phyloP scores from a whole-genome alignment of 495 filamentous ascomycete species.

The Glarea lozoyensis region DNA sequence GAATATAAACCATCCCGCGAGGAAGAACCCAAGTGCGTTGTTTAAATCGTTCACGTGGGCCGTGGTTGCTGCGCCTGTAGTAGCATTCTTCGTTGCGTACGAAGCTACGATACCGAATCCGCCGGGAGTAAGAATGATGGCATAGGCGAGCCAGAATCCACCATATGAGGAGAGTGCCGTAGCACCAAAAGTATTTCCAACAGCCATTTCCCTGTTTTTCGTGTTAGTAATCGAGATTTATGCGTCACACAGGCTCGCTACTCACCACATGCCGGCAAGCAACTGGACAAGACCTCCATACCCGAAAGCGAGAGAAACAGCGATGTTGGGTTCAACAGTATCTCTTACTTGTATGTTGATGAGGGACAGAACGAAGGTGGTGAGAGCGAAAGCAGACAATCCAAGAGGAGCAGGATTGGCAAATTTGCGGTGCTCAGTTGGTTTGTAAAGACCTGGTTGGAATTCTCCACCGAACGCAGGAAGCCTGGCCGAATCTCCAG shows the following conservation, averaged over 20 bases:
- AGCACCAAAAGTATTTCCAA: constrained; percentile 95
- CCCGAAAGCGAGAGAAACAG: constrained; percentile 59
- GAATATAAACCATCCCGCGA: constrained; percentile 95
- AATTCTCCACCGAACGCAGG: constrained; percentile 93
- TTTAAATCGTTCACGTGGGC: constrained; percentile 14
- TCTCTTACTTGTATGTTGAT: constrained; percentile 68
- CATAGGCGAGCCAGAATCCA: constrained; percentile 92
- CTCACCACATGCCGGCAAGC: constrained; percentile 94
- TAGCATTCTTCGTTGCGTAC: constrained; percentile 26
- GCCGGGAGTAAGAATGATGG: constrained; percentile 75
- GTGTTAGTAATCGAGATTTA: constrained; percentile 20
- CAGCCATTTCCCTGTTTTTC: constrained; percentile 81
- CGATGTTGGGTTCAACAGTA: constrained; percentile 53
- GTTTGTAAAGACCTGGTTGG: constrained; percentile 84
- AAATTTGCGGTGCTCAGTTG: constrained; percentile 68
- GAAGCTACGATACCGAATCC: constrained; percentile 51
- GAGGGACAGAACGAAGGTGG: constrained; percentile 81
- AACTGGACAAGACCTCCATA: constrained; percentile 89
- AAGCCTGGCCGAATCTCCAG: constrained; percentile 47
- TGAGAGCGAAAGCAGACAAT: constrained; percentile 83
- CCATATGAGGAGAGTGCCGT: constrained; percentile 93
- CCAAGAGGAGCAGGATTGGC: constrained; percentile 82
- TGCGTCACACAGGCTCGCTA: constrained; percentile 17
- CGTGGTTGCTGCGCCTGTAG: constrained; percentile 17
- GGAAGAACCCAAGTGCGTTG: constrained; percentile 69